phyloP scores from a whole-genome alignment of 75 land plant species.

The Pinus tabuliformis region DNA sequence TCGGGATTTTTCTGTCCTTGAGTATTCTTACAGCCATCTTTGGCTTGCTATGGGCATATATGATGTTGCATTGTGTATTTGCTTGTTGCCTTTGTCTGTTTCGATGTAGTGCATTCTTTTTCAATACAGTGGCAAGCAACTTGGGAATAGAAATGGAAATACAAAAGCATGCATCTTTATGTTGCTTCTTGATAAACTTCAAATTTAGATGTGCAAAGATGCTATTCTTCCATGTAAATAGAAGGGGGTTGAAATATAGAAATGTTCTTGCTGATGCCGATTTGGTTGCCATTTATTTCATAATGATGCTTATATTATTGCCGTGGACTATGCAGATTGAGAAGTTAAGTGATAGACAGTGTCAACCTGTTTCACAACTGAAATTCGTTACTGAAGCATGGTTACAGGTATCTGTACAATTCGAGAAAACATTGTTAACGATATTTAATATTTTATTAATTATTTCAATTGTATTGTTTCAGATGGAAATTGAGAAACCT shows the following conservation, averaged over 20 bases:
- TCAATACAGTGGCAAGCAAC: not conserved
- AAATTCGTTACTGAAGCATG: conserved; percentile 96
- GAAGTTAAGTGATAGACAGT: conserved; percentile 87
- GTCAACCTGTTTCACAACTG: conserved; percentile 90
- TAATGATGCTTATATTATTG: not conserved
- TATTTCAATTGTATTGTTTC: no score
- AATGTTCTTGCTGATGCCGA: not conserved
- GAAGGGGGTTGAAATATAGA: not conserved
- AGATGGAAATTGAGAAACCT: no score
- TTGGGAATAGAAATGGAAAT: not conserved
- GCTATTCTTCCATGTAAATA: not conserved
- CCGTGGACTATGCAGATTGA: conserved; percentile 62
- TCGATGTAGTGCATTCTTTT: not conserved
- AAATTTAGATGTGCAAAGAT: no score
- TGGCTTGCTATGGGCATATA: no score
- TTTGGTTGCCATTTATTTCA: not conserved
- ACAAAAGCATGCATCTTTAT: not conserved
- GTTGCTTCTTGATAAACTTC: no score
- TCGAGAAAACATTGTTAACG: no score
- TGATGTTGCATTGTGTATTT: no score
- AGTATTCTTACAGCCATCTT: no score
- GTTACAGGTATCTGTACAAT: conserved; percentile 60
- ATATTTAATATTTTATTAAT: no score
- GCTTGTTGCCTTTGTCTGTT: not conserved
- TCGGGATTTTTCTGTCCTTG: no score